Evolutionary conservation across 108 stramenopile species (phyloP).

Genomic region (Bacterosira constricta): DNA sequence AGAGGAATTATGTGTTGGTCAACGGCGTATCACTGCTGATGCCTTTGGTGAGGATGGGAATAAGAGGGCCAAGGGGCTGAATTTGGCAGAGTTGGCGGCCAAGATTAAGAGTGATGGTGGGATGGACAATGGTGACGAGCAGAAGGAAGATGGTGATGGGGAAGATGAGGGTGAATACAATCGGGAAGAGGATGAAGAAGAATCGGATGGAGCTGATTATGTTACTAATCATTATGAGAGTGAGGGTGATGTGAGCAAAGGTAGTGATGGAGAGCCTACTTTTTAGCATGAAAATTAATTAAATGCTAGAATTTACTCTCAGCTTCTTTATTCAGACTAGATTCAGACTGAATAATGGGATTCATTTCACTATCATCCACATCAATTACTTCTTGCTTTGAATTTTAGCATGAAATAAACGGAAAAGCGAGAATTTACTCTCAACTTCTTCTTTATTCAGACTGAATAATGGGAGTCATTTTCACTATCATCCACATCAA

Average conservation of each 20-base stretch:
- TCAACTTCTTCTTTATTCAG: constrained; percentile 3
- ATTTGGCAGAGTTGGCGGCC: constrained; percentile 56
- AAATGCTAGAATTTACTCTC: not conserved
- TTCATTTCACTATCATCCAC: constrained; percentile 17
- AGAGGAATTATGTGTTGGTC: constrained; percentile 53
- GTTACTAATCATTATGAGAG: constrained; percentile 72
- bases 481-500: constrained; percentile 18
- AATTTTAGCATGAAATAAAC: not conserved
- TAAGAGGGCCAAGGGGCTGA: constrained; percentile 27
- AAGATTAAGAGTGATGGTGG: constrained; percentile 35
- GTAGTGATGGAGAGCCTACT: constrained; percentile 65
- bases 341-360: too few species aligned
- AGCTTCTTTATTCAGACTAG: not conserved
- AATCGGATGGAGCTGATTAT: constrained; percentile 70
- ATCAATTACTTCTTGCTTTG: constrained; percentile 7
- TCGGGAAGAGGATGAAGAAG: constrained; percentile 79
- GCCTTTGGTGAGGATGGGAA: constrained; percentile 12
- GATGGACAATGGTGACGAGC: constrained; percentile 40
- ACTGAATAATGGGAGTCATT: not conserved
- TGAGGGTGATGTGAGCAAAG: constrained; percentile 64
- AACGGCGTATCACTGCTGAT: constrained; percentile 6
- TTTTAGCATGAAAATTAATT: constrained; percentile 36
- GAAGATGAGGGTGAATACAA: constrained; percentile 49
- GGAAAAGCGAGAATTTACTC: not conserved
- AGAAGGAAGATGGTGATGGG: constrained; percentile 32